phyloP scores from a whole-genome alignment of 306 rosid genomes.

The Parietaria judaica region DNA sequence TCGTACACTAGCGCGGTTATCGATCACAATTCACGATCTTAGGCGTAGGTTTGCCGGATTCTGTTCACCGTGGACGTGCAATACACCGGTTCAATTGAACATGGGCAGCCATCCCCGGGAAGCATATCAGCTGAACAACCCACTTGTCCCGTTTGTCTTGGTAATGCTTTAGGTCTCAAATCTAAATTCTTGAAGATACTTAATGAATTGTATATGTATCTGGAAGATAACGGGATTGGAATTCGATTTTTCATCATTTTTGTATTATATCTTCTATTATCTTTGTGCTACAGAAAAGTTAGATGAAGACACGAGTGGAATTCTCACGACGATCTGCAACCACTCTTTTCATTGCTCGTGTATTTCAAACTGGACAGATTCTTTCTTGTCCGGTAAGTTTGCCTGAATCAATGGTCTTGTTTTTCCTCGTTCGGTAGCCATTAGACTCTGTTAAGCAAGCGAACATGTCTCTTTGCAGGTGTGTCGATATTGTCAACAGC shows the following conservation, averaged over 20 bases:
- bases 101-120: slow-evolving; percentile 59
- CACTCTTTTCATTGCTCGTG: slow-evolving; percentile 96
- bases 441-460: neutral
- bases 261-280: too few species aligned
- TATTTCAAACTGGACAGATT: slow-evolving; percentile 91
- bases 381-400: slow-evolving; percentile 90
- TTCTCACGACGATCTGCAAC: slow-evolving; percentile 92
- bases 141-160: slow-evolving; percentile 89
- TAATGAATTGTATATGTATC: too few species aligned
- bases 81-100: slow-evolving; percentile 81
- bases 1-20: neutral
- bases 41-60: slow-evolving; percentile 46
- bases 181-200: neutral
- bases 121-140: slow-evolving; percentile 71
- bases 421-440: neutral
- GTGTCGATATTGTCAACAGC: slow-evolving; percentile 94
- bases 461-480: slow-evolving; percentile 40
- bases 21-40: neutral
- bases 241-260: too few species aligned
- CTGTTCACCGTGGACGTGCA: slow-evolving; percentile 80
- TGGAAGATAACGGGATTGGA: too few species aligned
- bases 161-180: slow-evolving; percentile 19
- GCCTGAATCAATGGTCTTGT: neutral
- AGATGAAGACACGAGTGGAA: slow-evolving; percentile 82
- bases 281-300: slow-evolving; percentile 53